Conservation (phyloP, 2,329 filamentous ascomycete genomes). For the Nakataea oryzae region DNA sequence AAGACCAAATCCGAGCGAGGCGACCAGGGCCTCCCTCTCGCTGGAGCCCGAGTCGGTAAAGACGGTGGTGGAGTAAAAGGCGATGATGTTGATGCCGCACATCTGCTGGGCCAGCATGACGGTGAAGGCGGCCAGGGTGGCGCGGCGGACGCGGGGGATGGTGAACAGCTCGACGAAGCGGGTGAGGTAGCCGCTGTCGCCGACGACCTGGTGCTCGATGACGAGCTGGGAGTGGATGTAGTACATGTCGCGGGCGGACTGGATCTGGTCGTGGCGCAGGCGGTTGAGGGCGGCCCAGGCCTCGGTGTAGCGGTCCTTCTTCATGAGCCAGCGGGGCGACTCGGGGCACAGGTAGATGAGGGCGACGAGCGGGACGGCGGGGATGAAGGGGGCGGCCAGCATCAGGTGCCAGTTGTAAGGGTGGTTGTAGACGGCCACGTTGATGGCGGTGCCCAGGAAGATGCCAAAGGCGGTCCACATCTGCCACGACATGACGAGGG, state of each 20-base stretch:
- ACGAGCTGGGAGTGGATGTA: constrained; percentile 55
- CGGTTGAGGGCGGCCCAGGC: constrained; percentile 46
- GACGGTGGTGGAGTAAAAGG: constrained; percentile 62
- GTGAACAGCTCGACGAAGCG: constrained; percentile 59
- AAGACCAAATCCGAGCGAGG: constrained; percentile 54
- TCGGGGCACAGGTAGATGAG: constrained; percentile 58
- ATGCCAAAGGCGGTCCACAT: constrained; percentile 28
- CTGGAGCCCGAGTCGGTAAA: constrained; percentile 36
- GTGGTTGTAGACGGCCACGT: constrained; percentile 35
- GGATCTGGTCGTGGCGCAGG: constrained; percentile 43
- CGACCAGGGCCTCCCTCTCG: constrained; percentile 44
- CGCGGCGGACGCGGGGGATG: constrained; percentile 57
- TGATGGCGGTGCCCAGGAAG: constrained; percentile 50
- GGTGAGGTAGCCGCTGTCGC: constrained; percentile 43
- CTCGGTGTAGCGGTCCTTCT: constrained; percentile 50
- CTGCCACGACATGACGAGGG: constrained; percentile 73
- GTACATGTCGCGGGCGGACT: constrained; percentile 52
- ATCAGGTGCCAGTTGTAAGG: constrained; percentile 26
- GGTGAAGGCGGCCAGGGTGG: constrained; percentile 64
- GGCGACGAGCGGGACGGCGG: constrained; percentile 43
- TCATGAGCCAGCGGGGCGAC: constrained; percentile 56
- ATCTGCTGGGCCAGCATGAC: constrained; percentile 75
- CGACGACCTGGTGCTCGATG: constrained; percentile 42
- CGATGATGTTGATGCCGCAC: constrained; percentile 62
- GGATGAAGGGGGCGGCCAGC: constrained; percentile 46